These are phyloP conservation scores for Pterocarpus macrocarpus DNA, from an alignment of 306 rosid genomes.

Conservation along the genomic window DNA sequence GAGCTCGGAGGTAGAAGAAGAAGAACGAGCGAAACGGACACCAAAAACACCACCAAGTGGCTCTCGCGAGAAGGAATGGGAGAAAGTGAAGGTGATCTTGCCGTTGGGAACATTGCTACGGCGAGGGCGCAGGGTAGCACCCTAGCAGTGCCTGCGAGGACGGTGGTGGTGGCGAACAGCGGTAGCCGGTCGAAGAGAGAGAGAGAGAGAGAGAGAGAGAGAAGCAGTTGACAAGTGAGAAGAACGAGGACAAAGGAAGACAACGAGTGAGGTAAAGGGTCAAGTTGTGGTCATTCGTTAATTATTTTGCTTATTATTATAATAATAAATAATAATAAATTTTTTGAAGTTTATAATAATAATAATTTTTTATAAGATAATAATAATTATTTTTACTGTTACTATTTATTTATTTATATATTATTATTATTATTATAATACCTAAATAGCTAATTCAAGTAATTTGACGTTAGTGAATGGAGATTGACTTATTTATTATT, in stretches of 20 bases:
- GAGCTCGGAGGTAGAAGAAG: slow-evolving; percentile 56
- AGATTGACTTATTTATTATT: too few relatives aligned
- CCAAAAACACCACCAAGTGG: slow-evolving; percentile 35
- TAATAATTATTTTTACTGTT: too few relatives aligned
- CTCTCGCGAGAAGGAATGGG: background rate
- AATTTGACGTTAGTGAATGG: too few relatives aligned
- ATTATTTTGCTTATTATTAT: slow-evolving; percentile 31
- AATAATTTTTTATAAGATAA: too few relatives aligned
- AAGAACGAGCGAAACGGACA: slow-evolving; percentile 42
- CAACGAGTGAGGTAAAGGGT: slow-evolving; percentile 49
- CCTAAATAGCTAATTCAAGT: too few relatives aligned
- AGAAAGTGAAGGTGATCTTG: slow-evolving; percentile 42
- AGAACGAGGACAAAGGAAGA: slow-evolving; percentile 44
- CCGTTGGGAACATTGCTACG: slow-evolving; percentile 59
- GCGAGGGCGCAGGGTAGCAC: slow-evolving; percentile 42
- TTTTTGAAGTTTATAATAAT: too few relatives aligned
- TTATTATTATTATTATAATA: too few relatives aligned
- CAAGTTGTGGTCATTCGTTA: slow-evolving; percentile 61
- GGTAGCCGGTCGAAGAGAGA: slow-evolving; percentile 28
- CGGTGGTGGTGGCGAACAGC: slow-evolving; percentile 5
- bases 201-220: slow-evolving; percentile 27
- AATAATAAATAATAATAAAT: too few relatives aligned
- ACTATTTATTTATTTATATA: too few relatives aligned
- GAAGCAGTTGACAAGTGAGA: slow-evolving; percentile 43
- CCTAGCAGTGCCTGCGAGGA: background rate